phyloP scores from a whole-genome alignment of 345 rosid species.

The Trapa incisa region DNA sequence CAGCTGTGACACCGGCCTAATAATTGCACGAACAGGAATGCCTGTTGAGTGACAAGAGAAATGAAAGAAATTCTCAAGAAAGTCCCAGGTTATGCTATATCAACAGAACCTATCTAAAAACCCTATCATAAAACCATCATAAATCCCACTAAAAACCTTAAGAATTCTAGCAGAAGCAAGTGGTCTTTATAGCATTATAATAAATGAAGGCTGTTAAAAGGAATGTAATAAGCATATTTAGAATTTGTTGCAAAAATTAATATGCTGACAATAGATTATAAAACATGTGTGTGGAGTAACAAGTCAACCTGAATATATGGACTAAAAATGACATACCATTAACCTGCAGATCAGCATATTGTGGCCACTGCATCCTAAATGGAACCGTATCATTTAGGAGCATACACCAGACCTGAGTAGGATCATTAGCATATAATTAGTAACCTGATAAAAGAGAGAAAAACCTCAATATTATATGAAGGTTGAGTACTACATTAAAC shows the following conservation, averaged over 20 bases:
- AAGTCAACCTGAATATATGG: neutral
- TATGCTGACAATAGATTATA: neutral
- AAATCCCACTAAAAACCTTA: too few relatives aligned
- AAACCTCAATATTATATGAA: neutral
- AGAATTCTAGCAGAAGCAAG: too few relatives aligned
- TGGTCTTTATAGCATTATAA: too few relatives aligned
- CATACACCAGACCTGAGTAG: slow-evolving; percentile 89
- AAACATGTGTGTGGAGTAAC: neutral
- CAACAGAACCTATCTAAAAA: too few relatives aligned
- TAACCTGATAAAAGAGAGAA: slow-evolving; percentile 4
- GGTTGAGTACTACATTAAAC: slow-evolving; percentile 7
- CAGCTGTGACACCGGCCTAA: slow-evolving; percentile 80
- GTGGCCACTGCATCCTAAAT: slow-evolving; percentile 99
- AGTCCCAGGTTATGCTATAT: too few relatives aligned
- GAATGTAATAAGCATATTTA: slow-evolving; percentile 36
- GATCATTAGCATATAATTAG: slow-evolving; percentile 3
- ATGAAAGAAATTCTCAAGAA: too few relatives aligned
- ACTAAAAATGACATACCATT: slow-evolving; percentile 50
- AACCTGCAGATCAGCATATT: slow-evolving; percentile 75
- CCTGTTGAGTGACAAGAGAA: slow-evolving; percentile 22
- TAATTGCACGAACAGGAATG: slow-evolving; percentile 58
- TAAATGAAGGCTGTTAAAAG: slow-evolving; percentile 32
- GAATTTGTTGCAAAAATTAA: neutral
- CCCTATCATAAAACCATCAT: too few relatives aligned
- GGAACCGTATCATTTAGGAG: slow-evolving; percentile 92